Base-by-base conservation (phyloP, 2,329 filamentous ascomycete genomes). In the Botrytis cinerea region DNA sequence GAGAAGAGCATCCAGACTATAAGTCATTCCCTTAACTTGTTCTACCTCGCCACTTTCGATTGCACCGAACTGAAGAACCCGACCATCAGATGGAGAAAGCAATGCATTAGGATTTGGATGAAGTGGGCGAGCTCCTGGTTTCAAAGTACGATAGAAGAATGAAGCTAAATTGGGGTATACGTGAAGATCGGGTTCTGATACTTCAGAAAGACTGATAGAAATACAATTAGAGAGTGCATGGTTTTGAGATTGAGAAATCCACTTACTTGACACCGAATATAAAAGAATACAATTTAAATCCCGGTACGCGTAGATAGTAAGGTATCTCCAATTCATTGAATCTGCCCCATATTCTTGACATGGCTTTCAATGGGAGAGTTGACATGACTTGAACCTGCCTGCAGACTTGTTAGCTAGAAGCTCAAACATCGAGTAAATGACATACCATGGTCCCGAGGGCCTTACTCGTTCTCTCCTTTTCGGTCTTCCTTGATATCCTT, bases 11-110 rank as follows among this genome's bases (percentile, higher is more conserved):
- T 99, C 96, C 72, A 99, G 88, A 77, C 92, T 97, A 83, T 99
- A 99, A 0, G 96, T 99, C 87, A 99, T 96, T 74, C 96, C 96
- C 84, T 99, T 99, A 76, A 99, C 95, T 84, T 99, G 96, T 82
- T 99, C 96, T 61, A 99, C 97, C 80, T 98, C 94, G 66, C 95
- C 95, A 79, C 95, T 90, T 79, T 97, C 92, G 73, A 99, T 98
- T 78, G 90, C 91, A 18, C 96, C 96, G 78, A 94, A 98, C 79
- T 98, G 95, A 40, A 99, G 88, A 63, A 99, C 88, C 76, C 92
- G 92, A 64, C 96, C 96, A 82, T 99, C 96, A 8, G 96, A 90
- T 1, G 96, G 97, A 0, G 94, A 96, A 12, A 98, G 85, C 8
- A 99, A 84, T 16, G 94, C 92, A 79, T 93, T 91, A 1, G 89